phyloP scores from a whole-genome alignment of 108 stramenopile genomes.

The Pseudonitzschia delicatissima region DNA sequence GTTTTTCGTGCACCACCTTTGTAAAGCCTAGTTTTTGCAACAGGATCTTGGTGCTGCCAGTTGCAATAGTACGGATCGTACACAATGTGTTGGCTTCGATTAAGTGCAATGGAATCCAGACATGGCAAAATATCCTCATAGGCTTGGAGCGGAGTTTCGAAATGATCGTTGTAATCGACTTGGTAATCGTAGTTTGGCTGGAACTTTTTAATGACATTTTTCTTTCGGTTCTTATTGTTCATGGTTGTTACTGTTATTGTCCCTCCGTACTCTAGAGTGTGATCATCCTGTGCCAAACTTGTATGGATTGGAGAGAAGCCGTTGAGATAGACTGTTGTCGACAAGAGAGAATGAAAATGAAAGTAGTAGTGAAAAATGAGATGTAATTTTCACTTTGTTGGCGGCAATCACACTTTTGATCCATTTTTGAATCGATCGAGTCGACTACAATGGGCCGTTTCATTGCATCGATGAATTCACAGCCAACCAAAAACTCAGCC shows the following conservation, averaged over 20 bases:
- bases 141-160: conserved; percentile 69
- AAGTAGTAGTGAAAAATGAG: too few relatives aligned
- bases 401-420: too few relatives aligned
- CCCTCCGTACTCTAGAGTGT: not conserved
- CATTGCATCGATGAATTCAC: too few relatives aligned
- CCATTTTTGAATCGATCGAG: too few relatives aligned
- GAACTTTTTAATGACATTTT: not conserved
- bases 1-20: conserved; percentile 59
- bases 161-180: conserved; percentile 86
- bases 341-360: too few relatives aligned
- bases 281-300: not conserved
- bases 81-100: conserved; percentile 23
- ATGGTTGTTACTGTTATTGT: not conserved
- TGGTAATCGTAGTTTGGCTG: conserved; percentile 35
- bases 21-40: conserved; percentile 51
- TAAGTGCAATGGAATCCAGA: conserved; percentile 25
- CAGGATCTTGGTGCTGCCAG: conserved; percentile 45
- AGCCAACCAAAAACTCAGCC: too few relatives aligned
- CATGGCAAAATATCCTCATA: conserved; percentile 57
- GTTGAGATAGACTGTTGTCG: too few relatives aligned
- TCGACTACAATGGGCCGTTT: too few relatives aligned
- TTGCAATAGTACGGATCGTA: conserved; percentile 88
- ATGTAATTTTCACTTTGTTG: too few relatives aligned
- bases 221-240: not conserved
- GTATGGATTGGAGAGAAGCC: too few relatives aligned